Conservation (phyloP, 2,329 filamentous ascomycete genomes). For the Penicillium concentricum region DNA sequence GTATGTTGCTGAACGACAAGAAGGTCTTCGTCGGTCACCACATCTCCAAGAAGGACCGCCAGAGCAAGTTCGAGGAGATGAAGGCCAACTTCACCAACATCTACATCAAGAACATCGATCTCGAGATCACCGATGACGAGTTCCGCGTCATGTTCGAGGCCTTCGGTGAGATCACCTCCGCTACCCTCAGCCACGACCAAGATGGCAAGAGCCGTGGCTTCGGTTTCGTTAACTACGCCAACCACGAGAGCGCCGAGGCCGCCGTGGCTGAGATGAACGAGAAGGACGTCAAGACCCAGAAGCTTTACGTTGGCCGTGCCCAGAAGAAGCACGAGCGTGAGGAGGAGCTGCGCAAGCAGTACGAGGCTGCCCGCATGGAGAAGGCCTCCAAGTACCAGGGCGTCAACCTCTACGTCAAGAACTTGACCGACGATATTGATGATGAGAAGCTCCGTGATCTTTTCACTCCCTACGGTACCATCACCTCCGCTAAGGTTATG, state of each 20-base stretch:
- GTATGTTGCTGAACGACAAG: constrained; percentile 99
- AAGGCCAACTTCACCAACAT: constrained; percentile 99
- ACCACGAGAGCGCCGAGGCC: constrained; percentile 79
- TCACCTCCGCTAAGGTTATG: constrained; percentile 99
- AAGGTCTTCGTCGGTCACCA: constrained; percentile 99
- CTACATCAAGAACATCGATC: constrained; percentile 96
- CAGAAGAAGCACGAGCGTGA: constrained; percentile 99
- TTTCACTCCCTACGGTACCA: constrained; percentile 86
- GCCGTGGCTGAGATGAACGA: constrained; percentile 92
- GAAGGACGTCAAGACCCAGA: constrained; percentile 89
- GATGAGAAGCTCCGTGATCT: constrained; percentile 96
- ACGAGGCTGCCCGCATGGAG: constrained; percentile 94
- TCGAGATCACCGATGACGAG: constrained; percentile 84
- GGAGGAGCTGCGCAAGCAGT: constrained; percentile 98
- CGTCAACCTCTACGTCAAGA: constrained; percentile 99
- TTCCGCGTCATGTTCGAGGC: constrained; percentile 92
- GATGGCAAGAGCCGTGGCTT: constrained; percentile 95
- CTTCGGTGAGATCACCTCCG: constrained; percentile 92
- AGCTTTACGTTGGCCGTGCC: constrained; percentile 94
- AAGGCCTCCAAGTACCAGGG: constrained; percentile 99
- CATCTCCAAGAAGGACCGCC: constrained; percentile 99
- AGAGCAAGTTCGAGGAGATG: constrained; percentile 99
- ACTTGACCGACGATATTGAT: constrained; percentile 93
- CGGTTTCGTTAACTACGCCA: constrained; percentile 93
- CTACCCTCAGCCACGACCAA: constrained; percentile 82